Base-by-base conservation (phyloP, 2,329 filamentous ascomycete species). In the Cordyceps cicadae region DNA sequence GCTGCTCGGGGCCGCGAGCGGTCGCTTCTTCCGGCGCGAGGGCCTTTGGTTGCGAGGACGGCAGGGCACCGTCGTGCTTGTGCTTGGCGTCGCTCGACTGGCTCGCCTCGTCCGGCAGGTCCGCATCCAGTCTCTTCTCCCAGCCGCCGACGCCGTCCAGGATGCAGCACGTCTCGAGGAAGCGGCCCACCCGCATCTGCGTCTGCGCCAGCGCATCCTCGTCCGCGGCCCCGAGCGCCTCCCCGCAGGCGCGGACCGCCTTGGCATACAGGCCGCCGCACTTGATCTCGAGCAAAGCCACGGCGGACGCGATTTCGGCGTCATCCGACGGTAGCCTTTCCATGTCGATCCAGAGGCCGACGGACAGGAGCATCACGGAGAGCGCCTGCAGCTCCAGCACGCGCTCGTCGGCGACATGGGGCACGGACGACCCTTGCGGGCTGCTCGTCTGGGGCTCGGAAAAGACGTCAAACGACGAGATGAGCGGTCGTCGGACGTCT, bases 401-500 rank as follows among this genome's bases (percentile, higher is more conserved):
- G 45, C 84, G 82, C 46, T 80, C 81, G 59, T 86, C 82, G 1
- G 75, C 4, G 72, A 67, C 11, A 83, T 69, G 0, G 79, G 78
- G 0, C 39, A 5, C 15, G 4, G 39, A 43, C 39, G 81, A 81
- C 24, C 78, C 72, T 4, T 76, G 69, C 2, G 74, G 69, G 7
- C 72, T 71, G 11, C 61, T 59, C 15, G 49, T 24, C 17, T 59
- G 53, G 12, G 52, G 70, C 21, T 74, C 39, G 39, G 71, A 64
- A 68, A 92, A 93, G 3, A 92, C 73, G 64, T 92, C 88, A 66
- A 90, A 92, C 0, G 87, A 87, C 1, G 87, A 87, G 49, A 92
- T 75, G 3, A 90, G 80, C 2, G 89, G 89, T 9, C 84, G 80
- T 24, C 88, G 80, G 54, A 92, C 79, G 60, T 90, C 85, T 17